Base-by-base conservation (phyloP, 352 stramenopile species). In the Saprolegnia diclina region DNA sequence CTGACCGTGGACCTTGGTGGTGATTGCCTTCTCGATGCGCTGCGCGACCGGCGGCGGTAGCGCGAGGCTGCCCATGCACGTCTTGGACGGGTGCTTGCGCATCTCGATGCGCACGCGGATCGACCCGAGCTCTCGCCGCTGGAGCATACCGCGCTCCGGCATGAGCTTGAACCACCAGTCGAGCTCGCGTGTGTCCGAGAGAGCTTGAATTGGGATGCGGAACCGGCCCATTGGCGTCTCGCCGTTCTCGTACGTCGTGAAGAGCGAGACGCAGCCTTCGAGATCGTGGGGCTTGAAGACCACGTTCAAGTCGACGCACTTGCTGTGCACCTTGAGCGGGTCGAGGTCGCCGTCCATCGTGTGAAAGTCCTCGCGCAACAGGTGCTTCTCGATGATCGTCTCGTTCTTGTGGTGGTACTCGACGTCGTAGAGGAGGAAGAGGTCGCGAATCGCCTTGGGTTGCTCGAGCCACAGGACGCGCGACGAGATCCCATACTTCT, bases 401-500 rank as follows among this genome's bases (percentile, higher is more conserved):
- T 91, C 83, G 45, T 83, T 76, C 4, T 72, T 71, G 56, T 89
- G 76, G 44, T 73, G 74, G 32, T 89, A 91, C 71, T 89, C 81
- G 14, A 91, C 69, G 44, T 89, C 83, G 32, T 89, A 91, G 3
- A 91, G 67, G 59, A 91, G 63, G 45, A 91, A 89, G 1, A 88
- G 44, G 52, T 91, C 83, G 26, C 83, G 83, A 1, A 79, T 73
- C 7, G 64, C 56, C 64, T 71, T 80, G 0, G 80, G 76, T 19
- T 88, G 59, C 7, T 71, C 72, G 6, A 85, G 54, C 83, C 83
- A 91, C 16, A 77, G 78, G 6, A 67, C 55, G 53, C 86, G 82
- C 71, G 85, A 75, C 0, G 19, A 69, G n/a, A 89, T 80, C 18
- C 78, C 78, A 72, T 91, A 89, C 53, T 76, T 74, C 2, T 19